These are phyloP conservation scores for Rhinocladiella similis DNA, from an alignment of 2,329 filamentous ascomycete species.

Conservation along the genomic window DNA sequence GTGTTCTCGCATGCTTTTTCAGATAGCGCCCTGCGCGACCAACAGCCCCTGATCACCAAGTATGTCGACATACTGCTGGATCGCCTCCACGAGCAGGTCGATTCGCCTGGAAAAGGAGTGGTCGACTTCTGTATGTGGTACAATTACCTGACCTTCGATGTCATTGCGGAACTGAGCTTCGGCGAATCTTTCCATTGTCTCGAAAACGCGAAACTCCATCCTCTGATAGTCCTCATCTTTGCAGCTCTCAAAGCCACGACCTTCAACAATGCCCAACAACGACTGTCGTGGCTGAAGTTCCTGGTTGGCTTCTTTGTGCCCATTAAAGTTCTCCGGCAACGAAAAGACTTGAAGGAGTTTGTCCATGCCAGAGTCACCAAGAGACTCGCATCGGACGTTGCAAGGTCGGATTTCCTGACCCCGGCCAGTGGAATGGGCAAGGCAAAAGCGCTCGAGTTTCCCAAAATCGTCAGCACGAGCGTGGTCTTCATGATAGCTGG, in stretches of 20 bases:
- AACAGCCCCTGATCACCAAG: slow-evolving; percentile 35
- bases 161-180: slow-evolving; percentile 31
- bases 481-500: slow-evolving; percentile 45
- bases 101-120: not conserved
- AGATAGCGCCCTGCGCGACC: slow-evolving; percentile 24
- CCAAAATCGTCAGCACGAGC: slow-evolving; percentile 38
- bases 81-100: slow-evolving; percentile 21
- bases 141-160: slow-evolving; percentile 31
- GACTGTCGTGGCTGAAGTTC: not conserved
- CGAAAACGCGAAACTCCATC: slow-evolving; percentile 20
- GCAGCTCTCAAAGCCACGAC: not conserved
- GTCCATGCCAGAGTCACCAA: not conserved
- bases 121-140: slow-evolving; percentile 28
- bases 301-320: not conserved
- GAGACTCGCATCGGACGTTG: not conserved
- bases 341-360: not conserved
- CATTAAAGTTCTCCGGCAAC: not conserved
- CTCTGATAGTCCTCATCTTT: slow-evolving; percentile 31
- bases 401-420: not conserved
- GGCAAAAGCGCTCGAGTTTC: slow-evolving; percentile 19
- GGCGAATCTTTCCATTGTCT: slow-evolving; percentile 29
- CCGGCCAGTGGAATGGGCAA: not conserved
- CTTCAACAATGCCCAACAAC: not conserved
- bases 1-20: slow-evolving; percentile 26
- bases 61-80: slow-evolving; percentile 35